Conservation (phyloP, 257 asterid genomes). For the Plectranthus barbatus region DNA sequence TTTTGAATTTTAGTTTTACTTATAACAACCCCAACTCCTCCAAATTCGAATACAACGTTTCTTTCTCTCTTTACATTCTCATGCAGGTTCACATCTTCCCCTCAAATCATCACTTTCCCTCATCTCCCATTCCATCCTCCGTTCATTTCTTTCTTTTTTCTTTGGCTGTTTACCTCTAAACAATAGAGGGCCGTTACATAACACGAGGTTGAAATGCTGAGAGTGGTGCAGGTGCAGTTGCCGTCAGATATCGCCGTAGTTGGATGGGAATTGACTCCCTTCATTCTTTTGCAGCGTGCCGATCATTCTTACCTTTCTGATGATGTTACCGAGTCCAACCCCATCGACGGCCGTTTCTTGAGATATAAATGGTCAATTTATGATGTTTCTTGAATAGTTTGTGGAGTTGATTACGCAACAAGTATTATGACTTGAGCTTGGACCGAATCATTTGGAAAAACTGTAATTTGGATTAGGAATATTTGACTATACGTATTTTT, state of each 20-base stretch:
- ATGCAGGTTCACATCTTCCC: constrained; percentile 1
- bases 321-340: constrained; percentile 67
- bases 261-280: constrained; percentile 90
- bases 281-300: constrained; percentile 64
- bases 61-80: constrained; percentile 1
- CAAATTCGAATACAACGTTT: neutral
- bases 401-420: neutral
- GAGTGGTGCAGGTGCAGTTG: constrained; percentile 82
- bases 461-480: neutral
- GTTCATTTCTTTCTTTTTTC: constrained; percentile 16
- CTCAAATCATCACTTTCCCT: neutral
- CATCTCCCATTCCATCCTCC: too few relatives aligned
- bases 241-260: constrained; percentile 97
- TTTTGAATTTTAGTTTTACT: too few relatives aligned
- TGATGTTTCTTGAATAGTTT: neutral
- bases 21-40: constrained; percentile 41
- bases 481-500: too few relatives aligned
- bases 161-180: too few relatives aligned
- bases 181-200: too few relatives aligned
- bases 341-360: constrained; percentile 62
- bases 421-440: neutral
- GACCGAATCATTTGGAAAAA: neutral
- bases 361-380: constrained; percentile 68
- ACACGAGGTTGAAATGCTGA: constrained; percentile 72
- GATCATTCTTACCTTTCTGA: constrained; percentile 49